Evolutionary conservation across 768 basidiomycete species (phyloP).

Genomic region (Suillus clintonianus): DNA sequence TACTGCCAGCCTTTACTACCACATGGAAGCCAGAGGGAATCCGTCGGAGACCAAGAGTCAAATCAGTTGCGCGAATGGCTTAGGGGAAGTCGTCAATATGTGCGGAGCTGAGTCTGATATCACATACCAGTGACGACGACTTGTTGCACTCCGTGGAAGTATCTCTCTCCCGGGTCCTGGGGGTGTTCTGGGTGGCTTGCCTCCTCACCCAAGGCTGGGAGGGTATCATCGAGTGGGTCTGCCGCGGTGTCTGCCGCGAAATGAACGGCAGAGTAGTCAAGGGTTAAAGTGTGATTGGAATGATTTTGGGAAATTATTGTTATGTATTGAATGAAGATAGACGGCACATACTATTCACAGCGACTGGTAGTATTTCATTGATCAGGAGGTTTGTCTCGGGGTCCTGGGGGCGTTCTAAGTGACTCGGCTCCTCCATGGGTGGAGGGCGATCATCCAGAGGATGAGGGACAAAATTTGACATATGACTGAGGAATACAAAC

Average conservation of each 20-base stretch:
- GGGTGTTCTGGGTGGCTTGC: too few species aligned
- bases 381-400: too few species aligned
- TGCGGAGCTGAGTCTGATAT: too few species aligned
- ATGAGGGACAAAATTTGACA: too few species aligned
- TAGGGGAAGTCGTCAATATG: too few species aligned
- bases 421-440: too few species aligned
- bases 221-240: background rate
- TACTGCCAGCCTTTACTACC: background rate
- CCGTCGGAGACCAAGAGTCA: constrained; percentile 1
- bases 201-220: background rate
- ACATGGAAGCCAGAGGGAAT: constrained; percentile 14
- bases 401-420: too few species aligned
- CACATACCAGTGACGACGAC: too few species aligned
- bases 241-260: background rate
- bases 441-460: too few species aligned
- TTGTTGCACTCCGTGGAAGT: too few species aligned
- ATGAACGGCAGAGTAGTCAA: background rate
- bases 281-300: constrained; percentile 10
- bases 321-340: background rate
- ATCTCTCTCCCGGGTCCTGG: too few species aligned
- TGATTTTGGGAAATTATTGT: background rate
- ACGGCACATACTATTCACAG: background rate
- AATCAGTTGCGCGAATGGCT: constrained; percentile 10
- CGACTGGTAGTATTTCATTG: background rate
- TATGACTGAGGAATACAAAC: too few species aligned